Evolutionary conservation across 1,139 yeast species (phyloP).

Genomic region (Yamadazyma atmosphaerica): DNA sequence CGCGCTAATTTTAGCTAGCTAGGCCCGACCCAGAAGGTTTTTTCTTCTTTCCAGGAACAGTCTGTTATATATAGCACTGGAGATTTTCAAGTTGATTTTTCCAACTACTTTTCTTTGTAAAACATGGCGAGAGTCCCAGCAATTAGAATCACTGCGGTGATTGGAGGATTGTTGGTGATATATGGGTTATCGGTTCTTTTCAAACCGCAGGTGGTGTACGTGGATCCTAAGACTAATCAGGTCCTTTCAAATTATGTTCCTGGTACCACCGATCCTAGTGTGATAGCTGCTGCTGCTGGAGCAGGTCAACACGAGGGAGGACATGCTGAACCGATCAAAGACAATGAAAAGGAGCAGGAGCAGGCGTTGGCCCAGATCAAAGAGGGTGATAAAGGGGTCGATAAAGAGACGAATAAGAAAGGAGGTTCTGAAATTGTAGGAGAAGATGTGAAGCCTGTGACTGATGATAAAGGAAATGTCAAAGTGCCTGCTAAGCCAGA

Average conservation of each 20-base stretch:
- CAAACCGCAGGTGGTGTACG: conserved; percentile 23
- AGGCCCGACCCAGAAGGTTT: no score
- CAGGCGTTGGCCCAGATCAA: conserved; percentile 13
- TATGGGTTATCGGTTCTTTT: conserved; percentile 18
- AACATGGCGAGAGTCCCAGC: conserved; percentile 23
- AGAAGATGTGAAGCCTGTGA: neutral
- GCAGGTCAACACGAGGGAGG: conserved; percentile 2
- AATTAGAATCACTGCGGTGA: conserved; percentile 18
- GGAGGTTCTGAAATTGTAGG: neutral
- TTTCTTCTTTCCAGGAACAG: no score
- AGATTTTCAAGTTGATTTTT: no score
- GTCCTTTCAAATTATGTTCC: conserved; percentile 18
- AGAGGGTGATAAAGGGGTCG: no score
- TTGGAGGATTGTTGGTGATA: conserved; percentile 20
- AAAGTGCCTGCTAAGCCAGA: conserved; percentile 11
- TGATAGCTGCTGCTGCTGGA: neutral
- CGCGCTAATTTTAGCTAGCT: no score
- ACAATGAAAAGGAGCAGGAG: conserved; percentile 17
- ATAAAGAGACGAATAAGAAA: no score
- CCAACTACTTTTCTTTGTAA: neutral
- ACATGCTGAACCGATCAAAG: conserved; percentile 18
- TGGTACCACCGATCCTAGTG: neutral
- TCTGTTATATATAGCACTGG: no score
- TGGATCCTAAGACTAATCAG: conserved; percentile 24
- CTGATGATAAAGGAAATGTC: conserved; percentile 8